Conservation (phyloP, 2,329 filamentous ascomycete genomes). For the Aaosphaeria pasadenensis region DNA sequence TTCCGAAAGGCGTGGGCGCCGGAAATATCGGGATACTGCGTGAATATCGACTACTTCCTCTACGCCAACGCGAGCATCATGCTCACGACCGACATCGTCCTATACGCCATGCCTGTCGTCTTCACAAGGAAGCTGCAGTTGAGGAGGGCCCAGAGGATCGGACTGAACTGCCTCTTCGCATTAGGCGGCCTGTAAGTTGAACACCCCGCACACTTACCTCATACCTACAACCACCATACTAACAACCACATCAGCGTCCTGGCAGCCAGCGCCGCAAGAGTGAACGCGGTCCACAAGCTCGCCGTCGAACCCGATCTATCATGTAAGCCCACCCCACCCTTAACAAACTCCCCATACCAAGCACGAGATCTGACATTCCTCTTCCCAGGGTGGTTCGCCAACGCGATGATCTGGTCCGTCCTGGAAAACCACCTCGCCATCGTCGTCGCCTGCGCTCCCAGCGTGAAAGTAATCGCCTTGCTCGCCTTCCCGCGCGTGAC, state of each 20-base stretch:
- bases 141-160: constrained; percentile 27
- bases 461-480: constrained; percentile 28
- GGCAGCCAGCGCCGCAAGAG: constrained; percentile 21
- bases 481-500: constrained; percentile 20
- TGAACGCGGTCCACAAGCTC: constrained; percentile 24
- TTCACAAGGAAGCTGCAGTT: constrained; percentile 37
- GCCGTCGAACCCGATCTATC: constrained; percentile 20
- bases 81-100: constrained; percentile 35
- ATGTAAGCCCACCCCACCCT: constrained; percentile 12
- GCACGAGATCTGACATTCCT: not conserved
- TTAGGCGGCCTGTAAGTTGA: constrained; percentile 28
- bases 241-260: constrained; percentile 17
- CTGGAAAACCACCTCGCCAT: constrained; percentile 38
- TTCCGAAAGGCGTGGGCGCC: constrained; percentile 31
- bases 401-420: constrained; percentile 30
- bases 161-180: constrained; percentile 31
- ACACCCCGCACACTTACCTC: not conserved
- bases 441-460: constrained; percentile 33
- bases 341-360: not conserved
- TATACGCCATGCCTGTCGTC: constrained; percentile 38
- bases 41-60: constrained; percentile 35
- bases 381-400: constrained; percentile 16
- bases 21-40: constrained; percentile 25
- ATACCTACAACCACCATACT: not conserved
- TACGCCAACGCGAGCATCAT: constrained; percentile 37